Conservation (phyloP, 768 basidiomycete genomes). For the Hygrophorus russula region DNA sequence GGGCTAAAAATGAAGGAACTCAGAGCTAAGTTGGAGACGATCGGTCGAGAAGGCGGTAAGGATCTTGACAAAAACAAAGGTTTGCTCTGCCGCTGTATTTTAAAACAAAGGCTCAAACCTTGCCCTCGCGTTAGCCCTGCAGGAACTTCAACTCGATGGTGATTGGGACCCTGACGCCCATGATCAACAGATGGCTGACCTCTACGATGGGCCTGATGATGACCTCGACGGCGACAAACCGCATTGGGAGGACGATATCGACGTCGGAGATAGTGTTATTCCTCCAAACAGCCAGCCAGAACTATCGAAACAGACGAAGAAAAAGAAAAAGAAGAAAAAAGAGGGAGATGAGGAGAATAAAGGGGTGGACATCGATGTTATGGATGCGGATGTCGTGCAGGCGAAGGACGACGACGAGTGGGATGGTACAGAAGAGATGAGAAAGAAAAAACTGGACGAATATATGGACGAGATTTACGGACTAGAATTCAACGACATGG, state of each 20-base stretch:
- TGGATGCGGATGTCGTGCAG: conserved; percentile 38
- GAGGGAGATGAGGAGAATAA: conserved; percentile 26
- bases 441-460: conserved; percentile 70
- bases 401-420: conserved; percentile 53
- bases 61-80: conserved; percentile 28
- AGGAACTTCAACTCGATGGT: conserved; percentile 73
- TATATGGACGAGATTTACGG: conserved; percentile 89
- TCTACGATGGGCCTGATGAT: conserved; percentile 12
- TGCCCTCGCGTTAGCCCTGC: conserved; percentile 34
- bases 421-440: conserved; percentile 86
- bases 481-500: conserved; percentile 94
- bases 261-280: conserved; percentile 54
- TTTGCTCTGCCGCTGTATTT: conserved; percentile 6
- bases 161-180: conserved; percentile 88
- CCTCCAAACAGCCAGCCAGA: conserved; percentile 23
- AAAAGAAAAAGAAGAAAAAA: conserved; percentile 41
- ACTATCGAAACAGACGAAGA: conserved; percentile 38
- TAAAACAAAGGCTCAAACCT: background rate
- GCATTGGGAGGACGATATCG: conserved; percentile 84
- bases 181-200: conserved; percentile 65
- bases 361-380: conserved; percentile 48
- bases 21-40: conserved; percentile 58
- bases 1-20: conserved; percentile 80
- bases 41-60: conserved; percentile 62
- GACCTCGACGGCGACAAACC: conserved; percentile 51